Percentiles rank a stretch among this genome's conserved stretches.
phyloP scores from a whole-genome alignment of 2,329 filamentous ascomycete genomes.

The Macrophomina tecta region DNA sequence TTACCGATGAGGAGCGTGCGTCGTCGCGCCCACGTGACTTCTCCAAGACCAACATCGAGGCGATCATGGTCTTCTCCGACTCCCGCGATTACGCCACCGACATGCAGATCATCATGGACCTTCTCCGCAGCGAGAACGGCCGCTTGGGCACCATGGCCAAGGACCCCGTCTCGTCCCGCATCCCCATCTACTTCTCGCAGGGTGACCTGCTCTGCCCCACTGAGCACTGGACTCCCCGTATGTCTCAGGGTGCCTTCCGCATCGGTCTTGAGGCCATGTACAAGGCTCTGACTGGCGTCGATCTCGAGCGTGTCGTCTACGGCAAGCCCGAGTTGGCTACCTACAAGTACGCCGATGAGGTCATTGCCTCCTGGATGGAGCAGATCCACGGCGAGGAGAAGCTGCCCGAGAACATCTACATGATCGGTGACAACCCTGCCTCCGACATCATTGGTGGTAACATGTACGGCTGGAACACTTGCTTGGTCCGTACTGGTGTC shows the following conservation, averaged over 20 bases:
- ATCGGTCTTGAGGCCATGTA: constrained; percentile 77
- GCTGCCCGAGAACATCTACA: constrained; percentile 74
- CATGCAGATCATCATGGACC: constrained; percentile 77
- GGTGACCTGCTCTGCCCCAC: constrained; percentile 68
- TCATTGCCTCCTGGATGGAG: constrained; percentile 76
- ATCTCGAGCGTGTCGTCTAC: constrained; percentile 77
- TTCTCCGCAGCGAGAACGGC: constrained; percentile 72
- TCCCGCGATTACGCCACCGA: constrained; percentile 76
- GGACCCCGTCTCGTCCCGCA: constrained; percentile 68
- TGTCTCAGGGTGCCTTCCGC: constrained; percentile 78
- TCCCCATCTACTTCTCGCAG: constrained; percentile 77
- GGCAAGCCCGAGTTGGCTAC: constrained; percentile 76
- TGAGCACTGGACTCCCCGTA: constrained; percentile 66
- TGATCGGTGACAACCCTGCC: constrained; percentile 77
- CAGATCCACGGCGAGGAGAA: constrained; percentile 74
- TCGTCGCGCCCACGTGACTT: constrained; percentile 75
- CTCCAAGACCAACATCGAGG: constrained; percentile 72
- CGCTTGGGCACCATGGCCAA: constrained; percentile 68
- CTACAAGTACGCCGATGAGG: constrained; percentile 80
- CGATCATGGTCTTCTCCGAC: constrained; percentile 77
- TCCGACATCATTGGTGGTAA: constrained; percentile 78
- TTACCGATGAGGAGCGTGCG: constrained; percentile 70
- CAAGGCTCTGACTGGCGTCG: constrained; percentile 70
- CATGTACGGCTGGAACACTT: constrained; percentile 84
- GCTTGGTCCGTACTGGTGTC: constrained; percentile 77